Percentiles rank a stretch among this genome's conserved stretches.
Evolutionary conservation across 108 stramenopile species (phyloP).

Genomic region (Heterococcus sp.): DNA sequence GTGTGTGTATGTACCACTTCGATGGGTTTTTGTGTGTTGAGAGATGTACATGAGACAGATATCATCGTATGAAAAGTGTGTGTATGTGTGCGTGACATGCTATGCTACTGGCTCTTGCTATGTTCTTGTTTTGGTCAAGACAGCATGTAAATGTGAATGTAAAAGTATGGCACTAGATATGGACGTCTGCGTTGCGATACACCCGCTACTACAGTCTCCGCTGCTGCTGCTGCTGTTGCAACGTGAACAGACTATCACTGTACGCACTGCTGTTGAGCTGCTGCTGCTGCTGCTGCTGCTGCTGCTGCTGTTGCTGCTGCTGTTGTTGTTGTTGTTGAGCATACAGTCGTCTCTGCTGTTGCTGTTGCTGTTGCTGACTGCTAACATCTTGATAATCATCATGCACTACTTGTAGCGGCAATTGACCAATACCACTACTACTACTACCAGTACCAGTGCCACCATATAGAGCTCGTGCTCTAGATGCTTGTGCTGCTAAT

Average conservation of each 20-base stretch:
- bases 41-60: no score
- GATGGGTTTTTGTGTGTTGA: no score
- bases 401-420: no score
- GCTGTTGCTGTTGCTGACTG: neutral
- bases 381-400: no score
- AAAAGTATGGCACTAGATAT: no score
- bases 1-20: no score
- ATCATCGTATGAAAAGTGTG: no score
- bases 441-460: neutral
- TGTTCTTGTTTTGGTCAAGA: neutral
- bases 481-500: neutral
- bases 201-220: no score
- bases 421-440: neutral
- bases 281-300: neutral
- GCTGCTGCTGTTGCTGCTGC: neutral
- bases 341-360: neutral
- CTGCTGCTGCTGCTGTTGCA: neutral
- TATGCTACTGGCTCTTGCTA: neutral
- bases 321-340: neutral
- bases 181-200: no score
- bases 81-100: neutral
- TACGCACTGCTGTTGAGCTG: neutral
- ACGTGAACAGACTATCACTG: neutral
- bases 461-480: neutral
- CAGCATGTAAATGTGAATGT: neutral